Base-by-base conservation (phyloP, 306 rosid genomes). In the Albizia julibrissin region DNA sequence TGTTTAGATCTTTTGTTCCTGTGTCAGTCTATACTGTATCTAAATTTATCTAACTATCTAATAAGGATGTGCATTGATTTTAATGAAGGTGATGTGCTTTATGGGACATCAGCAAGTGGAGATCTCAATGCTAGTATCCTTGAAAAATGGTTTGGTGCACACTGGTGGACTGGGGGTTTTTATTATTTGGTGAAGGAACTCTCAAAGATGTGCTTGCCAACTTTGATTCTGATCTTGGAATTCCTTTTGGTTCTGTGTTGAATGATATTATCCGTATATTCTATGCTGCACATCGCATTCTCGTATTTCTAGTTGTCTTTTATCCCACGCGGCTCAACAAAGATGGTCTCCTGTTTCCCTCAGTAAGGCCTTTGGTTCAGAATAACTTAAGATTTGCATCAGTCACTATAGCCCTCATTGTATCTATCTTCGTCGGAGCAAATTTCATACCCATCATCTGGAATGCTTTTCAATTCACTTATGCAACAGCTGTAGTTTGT, bases 191-290 rank as follows among this genome's bases (percentile, higher is more conserved):
- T 7, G 95, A 94, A 4, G 92, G 85, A 82, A 94, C 98, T 82
- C 94, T 91, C 73, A 97, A 94, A 68, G 98, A 94, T 39, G 98
- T 94, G 80, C 92, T 94, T 83, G 95, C 98, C 88, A 94, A 94
- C 88, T 94, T 92, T 1, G 98, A 94, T 83, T 84, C 94, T 7
- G 24, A 92, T 88, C 95, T 94, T 68, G 97, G 97, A 82, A 92
- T 94, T 77, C 98, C 98, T 54, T 92, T 86, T 5, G 86, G 97
- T 40, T 67, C 90, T 56, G 21, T 92, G 83, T 95, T 94, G 72
- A 94, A 92, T 62, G 98, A 94, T 58, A 94, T 94, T 42, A 97
- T 94, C 70, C 98, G 98, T 66, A 72, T 94, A 69, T 92, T 97
- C 90, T 94, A 94, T 69, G 97, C 94, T 31, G 91, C 91, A 18